A percentile compares a stretch with the other conserved stretches of the same genome.
Conservation (phyloP, 306 rosid species). For the Inga oerstediana region DNA sequence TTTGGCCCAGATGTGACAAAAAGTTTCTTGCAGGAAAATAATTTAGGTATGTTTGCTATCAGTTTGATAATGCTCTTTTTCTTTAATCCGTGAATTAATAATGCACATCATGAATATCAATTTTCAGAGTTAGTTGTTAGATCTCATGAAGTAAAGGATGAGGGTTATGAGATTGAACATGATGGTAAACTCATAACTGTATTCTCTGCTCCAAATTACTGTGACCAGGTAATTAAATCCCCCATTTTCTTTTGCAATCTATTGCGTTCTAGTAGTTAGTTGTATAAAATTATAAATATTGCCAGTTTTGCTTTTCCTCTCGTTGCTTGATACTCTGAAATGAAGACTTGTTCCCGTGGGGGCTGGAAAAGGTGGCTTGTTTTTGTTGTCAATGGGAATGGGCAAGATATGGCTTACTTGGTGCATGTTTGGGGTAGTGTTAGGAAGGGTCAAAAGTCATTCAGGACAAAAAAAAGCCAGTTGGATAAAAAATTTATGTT, state of each 20-base stretch:
- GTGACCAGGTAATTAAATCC: conserved; percentile 82
- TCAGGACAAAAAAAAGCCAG: too few species aligned
- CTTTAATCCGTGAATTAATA: conserved; percentile 32
- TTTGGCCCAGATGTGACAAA: conserved; percentile 94
- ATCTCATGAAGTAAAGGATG: conserved; percentile 99
- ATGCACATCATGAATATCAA: conserved; percentile 27
- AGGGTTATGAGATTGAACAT: conserved; percentile 96
- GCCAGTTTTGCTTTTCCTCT: conserved; percentile 2
- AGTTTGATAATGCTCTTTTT: conserved; percentile 7
- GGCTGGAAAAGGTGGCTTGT: neutral
- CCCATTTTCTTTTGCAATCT: conserved; percentile 1
- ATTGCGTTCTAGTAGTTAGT: neutral
- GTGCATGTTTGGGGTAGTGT: too few species aligned
- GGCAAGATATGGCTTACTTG: neutral
- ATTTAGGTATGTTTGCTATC: conserved; percentile 62
- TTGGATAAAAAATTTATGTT: too few species aligned
- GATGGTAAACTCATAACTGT: conserved; percentile 98
- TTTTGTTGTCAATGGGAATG: neutral
- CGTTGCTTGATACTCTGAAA: neutral
- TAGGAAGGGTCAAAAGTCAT: too few species aligned
- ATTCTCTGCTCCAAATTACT: conserved; percentile 99
- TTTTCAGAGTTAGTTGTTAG: conserved; percentile 89
- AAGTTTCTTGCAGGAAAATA: conserved; percentile 84
- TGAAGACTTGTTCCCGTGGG: neutral
- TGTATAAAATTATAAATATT: neutral